Evolutionary conservation across 2,329 filamentous ascomycete species (phyloP).

Genomic region (Botryotinia convoluta): DNA sequence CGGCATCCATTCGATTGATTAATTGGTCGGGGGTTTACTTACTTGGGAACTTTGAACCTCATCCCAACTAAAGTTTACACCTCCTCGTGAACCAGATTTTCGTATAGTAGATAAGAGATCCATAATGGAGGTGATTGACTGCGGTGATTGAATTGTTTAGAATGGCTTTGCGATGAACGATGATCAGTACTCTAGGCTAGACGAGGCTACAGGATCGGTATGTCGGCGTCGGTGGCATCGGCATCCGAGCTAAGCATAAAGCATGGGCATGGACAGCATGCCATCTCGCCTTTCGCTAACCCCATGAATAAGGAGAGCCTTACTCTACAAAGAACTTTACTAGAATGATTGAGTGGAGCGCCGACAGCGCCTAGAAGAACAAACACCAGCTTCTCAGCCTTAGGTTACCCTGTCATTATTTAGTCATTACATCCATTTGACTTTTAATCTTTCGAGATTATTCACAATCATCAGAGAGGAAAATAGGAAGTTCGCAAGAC

Average conservation of each 20-base stretch:
- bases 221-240: neutral
- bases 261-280: neutral
- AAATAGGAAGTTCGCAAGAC: neutral
- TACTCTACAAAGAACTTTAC: neutral
- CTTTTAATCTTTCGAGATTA: neutral
- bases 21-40: neutral
- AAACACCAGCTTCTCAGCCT: neutral
- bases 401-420: neutral
- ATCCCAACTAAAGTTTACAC: slow-evolving; percentile 95
- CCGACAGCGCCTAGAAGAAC: neutral
- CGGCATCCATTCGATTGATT: neutral
- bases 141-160: neutral
- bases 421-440: neutral
- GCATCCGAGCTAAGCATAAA: neutral
- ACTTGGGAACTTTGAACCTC: slow-evolving; percentile 78
- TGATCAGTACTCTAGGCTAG: neutral
- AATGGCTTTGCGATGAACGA: neutral
- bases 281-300: neutral
- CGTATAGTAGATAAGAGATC: slow-evolving; percentile 90
- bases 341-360: neutral
- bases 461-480: neutral
- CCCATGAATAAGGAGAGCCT: neutral
- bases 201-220: neutral
- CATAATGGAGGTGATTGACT: slow-evolving; percentile 52
- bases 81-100: slow-evolving; percentile 86